Base-by-base conservation (phyloP, 257 asterid genomes). In the Solanum gracilifrons region DNA sequence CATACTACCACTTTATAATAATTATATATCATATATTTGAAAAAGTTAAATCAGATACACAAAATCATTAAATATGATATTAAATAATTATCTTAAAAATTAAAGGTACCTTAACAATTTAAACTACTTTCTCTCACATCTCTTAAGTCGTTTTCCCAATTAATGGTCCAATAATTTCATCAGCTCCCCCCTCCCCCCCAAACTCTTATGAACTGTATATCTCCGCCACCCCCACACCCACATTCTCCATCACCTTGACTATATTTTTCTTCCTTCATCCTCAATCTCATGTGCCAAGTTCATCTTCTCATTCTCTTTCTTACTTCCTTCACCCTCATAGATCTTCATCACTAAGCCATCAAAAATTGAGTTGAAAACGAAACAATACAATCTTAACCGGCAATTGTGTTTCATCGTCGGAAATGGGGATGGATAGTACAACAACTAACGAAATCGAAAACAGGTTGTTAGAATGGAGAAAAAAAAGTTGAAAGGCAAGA, bases 361-460 rank as follows among this genome's bases (percentile, higher is more conserved):
- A 23, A 62, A 60, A 62, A 62, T 23, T 10, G 15, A 23, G 5
- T 62, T 62, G 3, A 23, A 23, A 23, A 62, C 5, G 0, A 0
- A 62, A n/a, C 6, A 62, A 10, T 62, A 9, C 15, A n/a, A 23
- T 62, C 31, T 23, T 55, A 18, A 18, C 4, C 4, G n/a, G 25
- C n/a, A 5, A 7, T 55, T 4, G 64, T 55, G 25, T 18, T 55
- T 18, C 64, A 55, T 55, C 64, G 1, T 55, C 10, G 25, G 10
- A 55, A 55, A 55, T 0, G 4, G 1, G 64, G 23, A 55, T 55
- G 25, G 25, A 55, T 55, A 55, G 9, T 55, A 55, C 9, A 55
- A 20, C 10, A 55, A 55, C 11, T 55, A 55, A 0, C 5, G 1
- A 16, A 16, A 18, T 0, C n/a, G 0, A 20, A 55, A 20, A 55